Base-by-base conservation (phyloP, 2,329 filamentous ascomycete species). In the Amylocarpus encephaloides region DNA sequence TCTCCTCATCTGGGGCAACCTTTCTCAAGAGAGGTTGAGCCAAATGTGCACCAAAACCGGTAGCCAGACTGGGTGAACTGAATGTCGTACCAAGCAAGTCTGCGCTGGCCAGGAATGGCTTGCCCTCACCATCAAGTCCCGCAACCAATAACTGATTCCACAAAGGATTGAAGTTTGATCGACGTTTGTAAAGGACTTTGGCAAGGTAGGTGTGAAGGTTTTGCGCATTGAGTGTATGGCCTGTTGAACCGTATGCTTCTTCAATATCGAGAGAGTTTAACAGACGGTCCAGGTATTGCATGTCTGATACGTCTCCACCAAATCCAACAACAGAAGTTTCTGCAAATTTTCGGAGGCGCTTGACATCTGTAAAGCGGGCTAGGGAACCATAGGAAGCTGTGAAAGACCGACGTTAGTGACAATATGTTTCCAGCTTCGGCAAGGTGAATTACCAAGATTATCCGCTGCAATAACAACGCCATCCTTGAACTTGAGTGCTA, bases 401-500 rank as follows among this genome's bases (percentile, higher is more conserved):
- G 32, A 43, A 30, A 44, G 44, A 38, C 22, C 35, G 11, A 43
- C 45, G 49, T 62, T 51, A 60, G 56, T 55, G 29, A 48, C 43
- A 44, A 46, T 42, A 35, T 26, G 11, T 9, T 18, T 26, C 41
- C 19, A n/a, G 6, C n/a, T 15, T 15, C 18, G 18, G 16, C 10
- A 32, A 43, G 36, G 18, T 45, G 19, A 42, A 19, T 49, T 76
- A 95, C 90, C 90, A 58, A 98, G 75, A 75, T 97, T 98, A 72
- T 98, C 93, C 64, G 93, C 89, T 46, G 92, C 93, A 68, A 98
- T 92, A 64, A 95, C 91, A 57, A 98, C 90, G 66, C 93, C 93
- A 61, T 91, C 88, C 66, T 90, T 92, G 79, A 90, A 98, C 77
- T 97, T 97, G 68, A 96, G 79, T 58, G 85, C 93, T 50, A 98